Percentiles rank a stretch among this genome's conserved stretches.
Conservation (phyloP, 2,329 filamentous ascomycete genomes). For the Aureobasidium sp. region DNA sequence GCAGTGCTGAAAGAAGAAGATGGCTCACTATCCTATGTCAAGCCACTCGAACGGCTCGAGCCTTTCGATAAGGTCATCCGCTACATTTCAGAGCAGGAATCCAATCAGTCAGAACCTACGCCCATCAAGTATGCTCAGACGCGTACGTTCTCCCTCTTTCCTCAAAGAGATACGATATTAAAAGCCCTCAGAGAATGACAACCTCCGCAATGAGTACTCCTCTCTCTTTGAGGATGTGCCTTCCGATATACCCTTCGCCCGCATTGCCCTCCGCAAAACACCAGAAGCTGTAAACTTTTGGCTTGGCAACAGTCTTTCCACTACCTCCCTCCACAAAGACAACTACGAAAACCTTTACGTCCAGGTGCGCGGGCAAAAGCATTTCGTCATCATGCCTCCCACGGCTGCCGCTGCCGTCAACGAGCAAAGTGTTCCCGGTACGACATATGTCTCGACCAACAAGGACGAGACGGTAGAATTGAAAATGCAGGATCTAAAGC, state of each 20-base stretch:
- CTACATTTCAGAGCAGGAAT: conserved; percentile 51
- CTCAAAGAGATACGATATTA: background rate
- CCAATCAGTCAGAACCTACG: conserved; percentile 25
- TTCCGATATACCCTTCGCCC: conserved; percentile 56
- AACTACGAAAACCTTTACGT: conserved; percentile 83
- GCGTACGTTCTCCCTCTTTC: conserved; percentile 40
- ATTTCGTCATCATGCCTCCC: conserved; percentile 67
- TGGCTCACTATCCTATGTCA: conserved; percentile 47
- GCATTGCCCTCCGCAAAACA: conserved; percentile 54
- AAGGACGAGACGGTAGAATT: conserved; percentile 10
- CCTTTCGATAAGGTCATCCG: conserved; percentile 54
- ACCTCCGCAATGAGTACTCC: conserved; percentile 64
- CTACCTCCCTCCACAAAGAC: conserved; percentile 70
- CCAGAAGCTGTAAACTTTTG: conserved; percentile 77
- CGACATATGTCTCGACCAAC: conserved; percentile 45
- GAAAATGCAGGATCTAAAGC: conserved; percentile 17
- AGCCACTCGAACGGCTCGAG: conserved; percentile 60
- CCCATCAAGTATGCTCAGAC: conserved; percentile 64
- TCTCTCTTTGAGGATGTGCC: conserved; percentile 56
- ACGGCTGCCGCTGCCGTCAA: conserved; percentile 60
- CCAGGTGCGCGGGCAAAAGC: conserved; percentile 62
- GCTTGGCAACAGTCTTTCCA: conserved; percentile 64
- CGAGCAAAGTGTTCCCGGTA: conserved; percentile 49
- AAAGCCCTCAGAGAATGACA: conserved; percentile 59
- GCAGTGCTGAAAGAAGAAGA: conserved; percentile 56